Evolutionary conservation across 2,329 filamentous ascomycete genomes (phyloP), one percentile per base, ranked within the genome.

Genomic region (Apiospora koreana): DNA sequence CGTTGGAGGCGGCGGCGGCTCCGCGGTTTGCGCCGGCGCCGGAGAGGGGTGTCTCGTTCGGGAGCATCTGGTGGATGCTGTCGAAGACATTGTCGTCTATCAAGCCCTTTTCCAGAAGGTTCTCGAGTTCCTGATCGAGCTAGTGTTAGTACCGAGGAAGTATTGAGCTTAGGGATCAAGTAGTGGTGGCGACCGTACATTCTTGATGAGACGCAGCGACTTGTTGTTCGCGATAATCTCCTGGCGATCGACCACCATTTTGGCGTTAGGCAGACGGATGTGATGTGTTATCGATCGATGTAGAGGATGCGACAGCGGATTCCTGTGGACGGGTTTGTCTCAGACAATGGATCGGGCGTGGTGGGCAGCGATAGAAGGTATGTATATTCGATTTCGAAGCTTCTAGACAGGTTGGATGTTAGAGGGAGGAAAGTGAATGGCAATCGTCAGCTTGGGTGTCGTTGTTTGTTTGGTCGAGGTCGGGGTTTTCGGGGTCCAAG

Each of bases 201-300:
- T 94, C 84, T 94, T 95, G 85, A 97, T 95, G 77, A 89, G 92
- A 74, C 94, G 92, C 79, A 97, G 89, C 79, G 94, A 95, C 83
- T 94, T 90, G 85, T 95, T 96, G 83, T 92, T 90, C 87, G 89
- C 88, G 74, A 90, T 89, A 78, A 89, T 87, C 73, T 84, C 84
- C 77, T 89, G 87, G 75, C 88, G 87, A 75, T 89, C 86, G 66
- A 82, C 83, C 85, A 87, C 87, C 54, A 62, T 62, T 62, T 62
- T 62, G 71, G 74, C 80, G 76, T 45, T 67, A 42, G 68, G 65
- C 65, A 46, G 65, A 67, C 31, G 8, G 28, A 62, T 35, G 28
- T 38, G 28, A 62, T 35, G 28, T 38, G 31, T 28, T 54, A 54
- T 54, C 54, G 18, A 62, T 62, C 28, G 9, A 38, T 21, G 3